These are phyloP conservation scores for Cytospora schulzeri DNA, from an alignment of 2,329 filamentous ascomycete species.

Conservation along the genomic window DNA sequence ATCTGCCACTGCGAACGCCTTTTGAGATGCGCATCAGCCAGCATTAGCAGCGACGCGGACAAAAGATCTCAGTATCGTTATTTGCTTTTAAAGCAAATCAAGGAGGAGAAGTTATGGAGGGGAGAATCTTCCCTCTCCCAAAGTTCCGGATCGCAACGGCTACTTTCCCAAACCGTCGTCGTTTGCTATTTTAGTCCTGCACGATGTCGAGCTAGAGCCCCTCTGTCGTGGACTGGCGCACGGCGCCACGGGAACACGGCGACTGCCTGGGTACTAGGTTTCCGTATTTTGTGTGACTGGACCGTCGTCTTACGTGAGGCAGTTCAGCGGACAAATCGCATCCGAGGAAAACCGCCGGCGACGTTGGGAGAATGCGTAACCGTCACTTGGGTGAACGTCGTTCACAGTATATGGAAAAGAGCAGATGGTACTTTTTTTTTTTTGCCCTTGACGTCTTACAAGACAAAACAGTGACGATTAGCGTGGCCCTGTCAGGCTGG, in stretches of 20 bases:
- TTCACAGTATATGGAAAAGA: neutral
- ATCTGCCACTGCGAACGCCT: conserved; percentile 19
- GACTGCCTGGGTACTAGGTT: conserved; percentile 14
- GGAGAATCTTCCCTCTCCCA: neutral
- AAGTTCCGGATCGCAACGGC: conserved; percentile 8
- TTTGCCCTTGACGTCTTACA: neutral
- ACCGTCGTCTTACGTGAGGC: conserved; percentile 21
- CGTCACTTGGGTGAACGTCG: conserved; percentile 11
- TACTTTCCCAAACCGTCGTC: conserved; percentile 11
- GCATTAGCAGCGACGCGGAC: neutral
- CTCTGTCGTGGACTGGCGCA: conserved; percentile 21
- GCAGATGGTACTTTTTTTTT: conserved; percentile 5
- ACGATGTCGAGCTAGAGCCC: conserved; percentile 8
- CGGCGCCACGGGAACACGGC: conserved; percentile 21
- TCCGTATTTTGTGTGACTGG: conserved; percentile 19
- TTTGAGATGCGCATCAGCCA: neutral
- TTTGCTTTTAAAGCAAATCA: neutral
- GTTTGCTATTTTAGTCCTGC: conserved; percentile 3
- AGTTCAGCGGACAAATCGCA: conserved; percentile 17
- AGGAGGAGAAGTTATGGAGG: neutral
- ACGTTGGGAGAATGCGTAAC: conserved; percentile 9
- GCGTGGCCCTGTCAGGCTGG: conserved; percentile 5
- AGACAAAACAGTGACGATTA: conserved; percentile 1
- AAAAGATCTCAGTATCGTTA: neutral
- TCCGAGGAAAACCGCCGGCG: conserved; percentile 16